These are phyloP conservation scores for Hyphopichia pseudoburtonii DNA, from an alignment of 1,139 yeast species.

Conservation along the genomic window DNA sequence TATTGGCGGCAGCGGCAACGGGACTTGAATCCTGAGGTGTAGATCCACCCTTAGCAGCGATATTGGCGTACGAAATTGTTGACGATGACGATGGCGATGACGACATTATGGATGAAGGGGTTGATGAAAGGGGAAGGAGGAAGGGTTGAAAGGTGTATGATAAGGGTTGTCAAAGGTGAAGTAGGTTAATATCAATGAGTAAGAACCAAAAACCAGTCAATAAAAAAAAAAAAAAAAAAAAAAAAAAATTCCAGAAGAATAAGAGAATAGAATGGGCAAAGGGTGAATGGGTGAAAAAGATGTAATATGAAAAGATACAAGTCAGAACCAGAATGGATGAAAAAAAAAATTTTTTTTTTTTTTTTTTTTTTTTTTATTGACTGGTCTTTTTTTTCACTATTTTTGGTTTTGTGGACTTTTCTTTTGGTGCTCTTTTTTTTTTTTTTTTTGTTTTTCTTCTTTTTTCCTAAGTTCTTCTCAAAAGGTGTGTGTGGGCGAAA, in stretches of 20 bases:
- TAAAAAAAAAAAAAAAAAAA: not conserved
- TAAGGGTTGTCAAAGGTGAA: no score
- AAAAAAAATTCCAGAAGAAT: not conserved
- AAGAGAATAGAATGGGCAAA: not conserved
- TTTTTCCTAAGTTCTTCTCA: not conserved
- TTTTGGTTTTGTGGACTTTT: not conserved
- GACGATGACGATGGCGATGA: slow-evolving; percentile 3
- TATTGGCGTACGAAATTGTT: slow-evolving; percentile 5
- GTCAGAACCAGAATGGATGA: not conserved
- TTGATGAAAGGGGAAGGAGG: no score
- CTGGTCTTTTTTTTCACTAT: not conserved
- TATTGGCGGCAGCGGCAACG: not conserved
- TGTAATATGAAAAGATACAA: not conserved
- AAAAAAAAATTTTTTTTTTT: slow-evolving; percentile 2
- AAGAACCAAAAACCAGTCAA: no score
- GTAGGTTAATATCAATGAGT: no score
- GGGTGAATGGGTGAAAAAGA: not conserved
- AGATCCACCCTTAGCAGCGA: slow-evolving; percentile 6
- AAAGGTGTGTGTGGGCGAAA: no score
- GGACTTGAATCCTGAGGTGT: not conserved
- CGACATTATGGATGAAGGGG: not conserved
- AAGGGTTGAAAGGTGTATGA: no score
- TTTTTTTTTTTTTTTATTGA: not conserved
- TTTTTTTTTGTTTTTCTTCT: not conserved
- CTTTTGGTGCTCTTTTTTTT: not conserved